A percentile compares a stretch with the other conserved stretches of the same genome.
Conservation (phyloP, 495 filamentous ascomycete species). For the Penicillium ochrochloron region DNA sequence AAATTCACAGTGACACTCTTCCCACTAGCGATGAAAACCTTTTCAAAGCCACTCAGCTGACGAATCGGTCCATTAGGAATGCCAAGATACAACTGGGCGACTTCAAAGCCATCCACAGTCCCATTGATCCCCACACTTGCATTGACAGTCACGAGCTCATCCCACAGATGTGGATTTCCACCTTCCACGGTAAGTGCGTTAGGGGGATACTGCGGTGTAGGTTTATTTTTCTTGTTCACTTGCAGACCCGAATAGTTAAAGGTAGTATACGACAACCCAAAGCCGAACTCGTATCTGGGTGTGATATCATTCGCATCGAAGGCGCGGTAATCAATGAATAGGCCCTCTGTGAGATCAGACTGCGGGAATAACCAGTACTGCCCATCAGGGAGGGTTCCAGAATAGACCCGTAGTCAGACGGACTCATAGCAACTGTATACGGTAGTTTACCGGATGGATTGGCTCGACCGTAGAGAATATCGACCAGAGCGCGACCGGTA, state of each 20-base stretch:
- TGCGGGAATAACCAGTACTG: no score
- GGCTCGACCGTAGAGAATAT: no score
- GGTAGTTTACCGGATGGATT: no score
- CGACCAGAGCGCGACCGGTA: no score
- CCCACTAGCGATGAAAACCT: conserved; percentile 52
- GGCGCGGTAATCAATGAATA: no score
- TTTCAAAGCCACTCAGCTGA: conserved; percentile 71
- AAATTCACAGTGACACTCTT: conserved; percentile 52
- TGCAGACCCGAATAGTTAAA: conserved; percentile 55
- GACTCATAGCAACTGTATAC: no score
- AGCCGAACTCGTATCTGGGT: conserved; percentile 69
- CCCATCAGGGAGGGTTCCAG: no score
- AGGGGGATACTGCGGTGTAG: conserved; percentile 15
- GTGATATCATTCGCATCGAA: conserved; percentile 59
- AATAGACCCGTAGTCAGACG: no score
- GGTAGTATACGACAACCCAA: conserved; percentile 67
- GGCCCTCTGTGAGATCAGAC: no score
- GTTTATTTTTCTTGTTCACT: conserved; percentile 8
- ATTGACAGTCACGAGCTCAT: conserved; percentile 56
- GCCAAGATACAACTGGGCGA: conserved; percentile 61
- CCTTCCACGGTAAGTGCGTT: conserved; percentile 49
- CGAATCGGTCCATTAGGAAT: conserved; percentile 53
- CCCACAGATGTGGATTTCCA: conserved; percentile 63
- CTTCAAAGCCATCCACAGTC: conserved; percentile 55
- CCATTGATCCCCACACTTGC: conserved; percentile 58